Conservation (phyloP, 2,329 filamentous ascomycete species). For the Diaporthe sp. region DNA sequence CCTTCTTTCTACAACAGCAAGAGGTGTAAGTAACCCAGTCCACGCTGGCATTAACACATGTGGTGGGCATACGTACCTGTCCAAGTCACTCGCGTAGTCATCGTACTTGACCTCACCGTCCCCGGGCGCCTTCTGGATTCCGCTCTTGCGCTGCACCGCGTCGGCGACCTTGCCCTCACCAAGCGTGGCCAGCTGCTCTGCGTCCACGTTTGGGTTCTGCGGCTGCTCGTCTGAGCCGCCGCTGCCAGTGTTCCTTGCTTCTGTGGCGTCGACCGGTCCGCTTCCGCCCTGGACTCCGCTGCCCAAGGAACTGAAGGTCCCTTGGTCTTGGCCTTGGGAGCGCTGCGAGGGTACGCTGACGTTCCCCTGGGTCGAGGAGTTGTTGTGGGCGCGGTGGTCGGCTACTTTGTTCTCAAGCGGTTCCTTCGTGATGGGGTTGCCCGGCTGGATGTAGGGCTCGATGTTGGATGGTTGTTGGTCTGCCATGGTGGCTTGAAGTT, state of each 20-base stretch:
- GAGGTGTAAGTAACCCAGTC: too few relatives aligned
- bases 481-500: constrained; percentile 22
- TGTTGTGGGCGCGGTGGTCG: not conserved
- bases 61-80: constrained; percentile 41
- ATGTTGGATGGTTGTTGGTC: constrained; percentile 40
- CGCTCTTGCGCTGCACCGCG: constrained; percentile 46
- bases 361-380: not conserved
- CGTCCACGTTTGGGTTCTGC: constrained; percentile 46
- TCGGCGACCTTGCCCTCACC: constrained; percentile 47
- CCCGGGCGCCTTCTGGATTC: constrained; percentile 44
- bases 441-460: constrained; percentile 40
- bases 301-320: constrained; percentile 44
- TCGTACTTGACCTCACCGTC: constrained; percentile 41
- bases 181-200: constrained; percentile 46
- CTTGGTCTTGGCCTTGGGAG: constrained; percentile 34
- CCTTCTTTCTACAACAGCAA: constrained; percentile 43
- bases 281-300: constrained; percentile 42
- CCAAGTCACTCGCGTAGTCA: constrained; percentile 44
- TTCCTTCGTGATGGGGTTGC: constrained; percentile 38
- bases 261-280: constrained; percentile 43
- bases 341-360: constrained; percentile 2
- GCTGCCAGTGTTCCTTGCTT: constrained; percentile 40
- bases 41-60: accelerated
- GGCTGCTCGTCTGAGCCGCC: not conserved
- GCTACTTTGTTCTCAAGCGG: constrained; percentile 37